Evolutionary conservation across 345 rosid genomes (phyloP).

Genomic region (Populus davidiana): DNA sequence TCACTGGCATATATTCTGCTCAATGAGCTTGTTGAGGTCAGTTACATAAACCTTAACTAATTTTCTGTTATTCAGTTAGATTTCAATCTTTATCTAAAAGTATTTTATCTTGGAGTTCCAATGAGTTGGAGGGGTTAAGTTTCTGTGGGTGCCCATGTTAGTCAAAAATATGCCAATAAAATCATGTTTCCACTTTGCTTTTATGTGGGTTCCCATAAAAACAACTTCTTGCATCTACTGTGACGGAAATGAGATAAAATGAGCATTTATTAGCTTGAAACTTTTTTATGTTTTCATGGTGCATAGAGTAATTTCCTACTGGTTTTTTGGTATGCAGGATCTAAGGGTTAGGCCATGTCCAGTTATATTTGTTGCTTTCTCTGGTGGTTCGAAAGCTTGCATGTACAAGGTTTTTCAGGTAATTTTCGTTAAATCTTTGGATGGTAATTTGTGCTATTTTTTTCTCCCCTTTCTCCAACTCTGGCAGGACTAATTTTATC

Average conservation of each 20-base stretch:
- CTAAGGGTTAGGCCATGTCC: constrained; percentile 65
- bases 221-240: background rate
- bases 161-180: background rate
- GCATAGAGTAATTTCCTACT: constrained; percentile 2
- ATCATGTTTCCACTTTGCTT: background rate
- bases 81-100: background rate
- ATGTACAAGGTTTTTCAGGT: constrained; percentile 89
- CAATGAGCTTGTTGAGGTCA: constrained; percentile 70
- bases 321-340: constrained; percentile 39
- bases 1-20: constrained; percentile 68
- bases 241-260: background rate
- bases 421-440: background rate
- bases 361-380: constrained; percentile 69
- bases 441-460: background rate
- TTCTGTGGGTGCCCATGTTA: background rate
- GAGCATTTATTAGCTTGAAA: background rate
- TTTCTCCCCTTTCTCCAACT: background rate
- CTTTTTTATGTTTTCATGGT: background rate
- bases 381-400: constrained; percentile 89
- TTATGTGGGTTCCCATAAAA: constrained; percentile 1
- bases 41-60: constrained; percentile 7
- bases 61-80: background rate
- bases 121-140: background rate
- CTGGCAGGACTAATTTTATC: constrained; percentile 10
- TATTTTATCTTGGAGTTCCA: background rate